Evolutionary conservation across 2,329 filamentous ascomycete genomes (phyloP).

Genomic region (Macrophomina pseudophaseolina): DNA sequence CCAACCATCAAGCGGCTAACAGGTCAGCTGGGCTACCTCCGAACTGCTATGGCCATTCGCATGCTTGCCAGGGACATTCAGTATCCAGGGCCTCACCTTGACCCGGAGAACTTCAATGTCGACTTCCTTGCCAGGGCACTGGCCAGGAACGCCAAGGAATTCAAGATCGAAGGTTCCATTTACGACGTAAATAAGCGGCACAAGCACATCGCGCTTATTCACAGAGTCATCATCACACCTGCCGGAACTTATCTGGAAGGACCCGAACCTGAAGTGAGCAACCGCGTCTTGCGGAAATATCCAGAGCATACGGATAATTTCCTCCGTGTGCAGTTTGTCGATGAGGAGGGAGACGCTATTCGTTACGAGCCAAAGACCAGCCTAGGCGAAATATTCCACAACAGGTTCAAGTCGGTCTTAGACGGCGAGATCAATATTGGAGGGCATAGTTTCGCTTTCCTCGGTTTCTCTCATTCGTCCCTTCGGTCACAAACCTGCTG

Average conservation of each 20-base stretch:
- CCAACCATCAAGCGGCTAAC: slow-evolving; percentile 47
- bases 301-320: slow-evolving; percentile 65
- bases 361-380: slow-evolving; percentile 59
- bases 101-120: slow-evolving; percentile 50
- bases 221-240: slow-evolving; percentile 47
- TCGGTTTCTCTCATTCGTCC: slow-evolving; percentile 82
- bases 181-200: slow-evolving; percentile 39
- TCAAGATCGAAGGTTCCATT: slow-evolving; percentile 38
- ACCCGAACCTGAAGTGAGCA: slow-evolving; percentile 66
- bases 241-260: slow-evolving; percentile 50
- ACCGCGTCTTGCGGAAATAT: slow-evolving; percentile 73
- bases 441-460: slow-evolving; percentile 63
- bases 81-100: slow-evolving; percentile 58
- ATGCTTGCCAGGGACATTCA: slow-evolving; percentile 59
- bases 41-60: slow-evolving; percentile 55
- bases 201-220: slow-evolving; percentile 40
- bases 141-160: slow-evolving; percentile 37
- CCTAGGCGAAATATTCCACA: slow-evolving; percentile 58
- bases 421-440: slow-evolving; percentile 66
- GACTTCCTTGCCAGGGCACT: slow-evolving; percentile 31
- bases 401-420: slow-evolving; percentile 67
- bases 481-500: slow-evolving; percentile 73
- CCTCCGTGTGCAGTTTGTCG: slow-evolving; percentile 72
- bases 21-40: slow-evolving; percentile 31
- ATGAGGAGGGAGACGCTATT: slow-evolving; percentile 72